Percentiles rank a stretch among this genome's conserved stretches.
Conservation (phyloP, 495 filamentous ascomycete genomes). For the Ramalina peruviana region DNA sequence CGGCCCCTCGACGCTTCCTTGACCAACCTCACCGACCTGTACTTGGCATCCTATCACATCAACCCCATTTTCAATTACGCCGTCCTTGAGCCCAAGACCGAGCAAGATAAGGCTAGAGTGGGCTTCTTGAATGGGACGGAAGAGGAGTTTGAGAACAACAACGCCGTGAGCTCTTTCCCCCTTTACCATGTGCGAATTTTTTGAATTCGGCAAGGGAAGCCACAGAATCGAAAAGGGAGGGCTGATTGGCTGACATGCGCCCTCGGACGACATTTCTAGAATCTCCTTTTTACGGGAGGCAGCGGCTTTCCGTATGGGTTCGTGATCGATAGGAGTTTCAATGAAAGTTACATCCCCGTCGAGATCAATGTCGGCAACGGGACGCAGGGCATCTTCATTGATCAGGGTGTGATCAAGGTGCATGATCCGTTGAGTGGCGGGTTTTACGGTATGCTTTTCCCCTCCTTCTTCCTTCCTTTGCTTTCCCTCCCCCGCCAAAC, state of each 20-base stretch:
- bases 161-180: background rate
- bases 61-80: slow-evolving; percentile 7
- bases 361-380: slow-evolving; percentile 5
- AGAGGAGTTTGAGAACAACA: background rate
- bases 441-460: slow-evolving; percentile 7
- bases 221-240: too few species aligned
- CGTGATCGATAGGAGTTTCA: background rate
- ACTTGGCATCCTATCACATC: slow-evolving; percentile 8
- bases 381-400: slow-evolving; percentile 7
- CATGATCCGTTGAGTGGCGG: slow-evolving; percentile 6
- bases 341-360: slow-evolving; percentile 1
- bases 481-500: too few species aligned
- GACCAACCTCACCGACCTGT: background rate
- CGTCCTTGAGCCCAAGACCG: background rate
- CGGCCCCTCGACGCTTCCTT: background rate
- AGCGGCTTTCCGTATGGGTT: background rate
- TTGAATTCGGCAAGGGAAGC: too few species aligned
- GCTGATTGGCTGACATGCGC: background rate
- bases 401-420: slow-evolving; percentile 4
- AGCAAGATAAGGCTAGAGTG: background rate
- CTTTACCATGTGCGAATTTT: too few species aligned
- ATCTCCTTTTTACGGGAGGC: background rate
- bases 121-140: slow-evolving; percentile 6
- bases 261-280: background rate
- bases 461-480: too few species aligned